Conservation (phyloP, 306 rosid genomes). For the Vachellia collinsii region DNA sequence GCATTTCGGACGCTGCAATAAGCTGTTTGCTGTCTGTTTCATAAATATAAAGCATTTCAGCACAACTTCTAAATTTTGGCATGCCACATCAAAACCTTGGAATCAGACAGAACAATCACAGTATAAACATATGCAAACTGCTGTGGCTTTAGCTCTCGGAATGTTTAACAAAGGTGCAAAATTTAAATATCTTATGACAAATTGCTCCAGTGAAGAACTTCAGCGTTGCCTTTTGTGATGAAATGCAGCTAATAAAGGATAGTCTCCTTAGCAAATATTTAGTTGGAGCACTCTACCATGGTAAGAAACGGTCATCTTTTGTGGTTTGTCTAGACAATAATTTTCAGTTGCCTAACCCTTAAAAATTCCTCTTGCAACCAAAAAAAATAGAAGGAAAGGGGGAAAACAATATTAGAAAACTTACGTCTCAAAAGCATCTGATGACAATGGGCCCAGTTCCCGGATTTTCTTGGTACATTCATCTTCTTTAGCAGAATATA, state of each 20-base stretch:
- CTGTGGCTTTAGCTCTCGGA: constrained; percentile 18
- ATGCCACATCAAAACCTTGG: constrained; percentile 12
- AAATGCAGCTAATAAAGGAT: constrained; percentile 27
- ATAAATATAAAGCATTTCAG: neutral
- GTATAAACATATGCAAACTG: neutral
- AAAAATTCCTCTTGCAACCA: neutral
- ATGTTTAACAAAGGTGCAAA: constrained; percentile 9
- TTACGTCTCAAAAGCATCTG: constrained; percentile 97
- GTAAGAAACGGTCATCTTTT: constrained; percentile 18
- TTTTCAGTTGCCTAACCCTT: constrained; percentile 15
- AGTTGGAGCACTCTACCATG: no score
- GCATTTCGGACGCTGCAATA: neutral
- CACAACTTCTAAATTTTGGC: constrained; percentile 22
- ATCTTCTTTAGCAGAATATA: constrained; percentile 83
- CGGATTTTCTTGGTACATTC: constrained; percentile 87
- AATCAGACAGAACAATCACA: constrained; percentile 12
- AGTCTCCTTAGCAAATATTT: neutral
- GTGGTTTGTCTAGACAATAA: neutral
- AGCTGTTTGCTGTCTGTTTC: neutral
- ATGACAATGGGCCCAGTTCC: constrained; percentile 87
- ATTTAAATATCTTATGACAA: constrained; percentile 12
- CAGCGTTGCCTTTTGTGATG: neutral
- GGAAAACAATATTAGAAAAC: constrained; percentile 21
- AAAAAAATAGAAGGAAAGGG: neutral
- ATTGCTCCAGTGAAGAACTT: neutral